Conservation (phyloP, 805 yeast species). For the Lachancea lanzarotensis region DNA sequence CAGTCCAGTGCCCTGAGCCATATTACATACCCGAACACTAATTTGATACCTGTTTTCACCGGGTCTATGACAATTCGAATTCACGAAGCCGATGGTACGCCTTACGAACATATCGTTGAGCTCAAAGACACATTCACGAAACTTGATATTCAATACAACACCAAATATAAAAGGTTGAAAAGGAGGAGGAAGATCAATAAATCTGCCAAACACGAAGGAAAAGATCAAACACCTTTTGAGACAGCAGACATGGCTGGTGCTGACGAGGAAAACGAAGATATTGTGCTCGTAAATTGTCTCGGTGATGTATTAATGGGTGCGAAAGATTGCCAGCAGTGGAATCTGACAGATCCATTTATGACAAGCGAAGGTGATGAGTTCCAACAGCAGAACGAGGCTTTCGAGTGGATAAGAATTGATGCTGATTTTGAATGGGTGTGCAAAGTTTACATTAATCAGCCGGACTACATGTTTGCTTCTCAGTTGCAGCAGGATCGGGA, state of each 20-base stretch:
- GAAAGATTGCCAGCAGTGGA: slow-evolving; percentile 64
- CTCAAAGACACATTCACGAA: slow-evolving; percentile 78
- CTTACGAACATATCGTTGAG: slow-evolving; percentile 95
- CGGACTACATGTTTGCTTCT: slow-evolving; percentile 91
- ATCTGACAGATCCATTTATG: slow-evolving; percentile 59
- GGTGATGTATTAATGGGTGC: slow-evolving; percentile 71
- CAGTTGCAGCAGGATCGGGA: slow-evolving; percentile 93
- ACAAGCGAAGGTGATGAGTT: slow-evolving; percentile 33
- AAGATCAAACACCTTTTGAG: slow-evolving; percentile 9
- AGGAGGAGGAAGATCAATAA: slow-evolving; percentile 43
- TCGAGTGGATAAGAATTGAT: slow-evolving; percentile 97
- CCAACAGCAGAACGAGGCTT: slow-evolving; percentile 60
- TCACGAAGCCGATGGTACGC: slow-evolving; percentile 98
- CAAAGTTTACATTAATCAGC: slow-evolving; percentile 70
- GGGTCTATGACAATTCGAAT: slow-evolving; percentile 97
- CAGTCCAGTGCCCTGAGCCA: slow-evolving; percentile 24
- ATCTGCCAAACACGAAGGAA: slow-evolving; percentile 36
- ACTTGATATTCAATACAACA: slow-evolving; percentile 89
- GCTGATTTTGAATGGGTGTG: slow-evolving; percentile 98
- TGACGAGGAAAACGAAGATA: slow-evolving; percentile 32
- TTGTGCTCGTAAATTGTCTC: slow-evolving; percentile 45
- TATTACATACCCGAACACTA: slow-evolving; percentile 17
- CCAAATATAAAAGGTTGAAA: slow-evolving; percentile 79
- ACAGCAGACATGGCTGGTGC: slow-evolving; percentile 10
- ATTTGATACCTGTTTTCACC: slow-evolving; percentile 44